Evolutionary conservation across 192 early-diverging fungal species (phyloP), one percentile per base, ranked within the genome.

Genomic region (Coemansia sp.): DNA sequence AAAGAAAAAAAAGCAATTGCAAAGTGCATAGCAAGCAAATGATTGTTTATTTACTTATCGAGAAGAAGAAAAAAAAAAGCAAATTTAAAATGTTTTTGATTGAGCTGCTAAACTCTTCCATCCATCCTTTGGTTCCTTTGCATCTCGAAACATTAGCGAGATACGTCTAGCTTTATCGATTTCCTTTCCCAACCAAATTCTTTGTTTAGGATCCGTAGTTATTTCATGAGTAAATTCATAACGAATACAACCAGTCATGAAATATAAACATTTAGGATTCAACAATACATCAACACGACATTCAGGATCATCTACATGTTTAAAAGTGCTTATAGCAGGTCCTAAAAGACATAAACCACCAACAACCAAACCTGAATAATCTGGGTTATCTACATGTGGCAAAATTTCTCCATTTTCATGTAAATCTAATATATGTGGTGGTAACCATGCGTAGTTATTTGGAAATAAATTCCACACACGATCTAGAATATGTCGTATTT

Each of bases 181-280:
- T 0, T 54, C 18, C 15, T 63, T 52, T 9, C 81, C 85, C 23
- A 58, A 69, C 66, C 85, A 88, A 0, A 32, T 41, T 13, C 81
- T 72, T 40, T 84, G 67, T 8, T 49, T 45, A 1, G 69, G 47
- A 19, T 79, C 58, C 1, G 61, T 50, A 1, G 84, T 84, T 11
- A 93, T 89, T 43, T 87, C 91, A 53, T 93, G 91, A 1, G 85
- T 89, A 64, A 85, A 93, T 22, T 81, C 67, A 45, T 83, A 90
- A 33, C 91, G 78, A n/a, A 91, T 75, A 11, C 11, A 49, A 38
- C 72, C 73, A 53, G 80, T 71, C 73, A 90, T 88, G 64, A 90
- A 80, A 52, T 93, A 93, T 45, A 93, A 74, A 41, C 80, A 74
- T 4, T 79, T 55, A 5, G 83, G 80, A 19, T 80, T 69, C 36